Evolutionary conservation across 2,329 filamentous ascomycete genomes (phyloP).

Genomic region (Colletotrichum nymphaeae): DNA sequence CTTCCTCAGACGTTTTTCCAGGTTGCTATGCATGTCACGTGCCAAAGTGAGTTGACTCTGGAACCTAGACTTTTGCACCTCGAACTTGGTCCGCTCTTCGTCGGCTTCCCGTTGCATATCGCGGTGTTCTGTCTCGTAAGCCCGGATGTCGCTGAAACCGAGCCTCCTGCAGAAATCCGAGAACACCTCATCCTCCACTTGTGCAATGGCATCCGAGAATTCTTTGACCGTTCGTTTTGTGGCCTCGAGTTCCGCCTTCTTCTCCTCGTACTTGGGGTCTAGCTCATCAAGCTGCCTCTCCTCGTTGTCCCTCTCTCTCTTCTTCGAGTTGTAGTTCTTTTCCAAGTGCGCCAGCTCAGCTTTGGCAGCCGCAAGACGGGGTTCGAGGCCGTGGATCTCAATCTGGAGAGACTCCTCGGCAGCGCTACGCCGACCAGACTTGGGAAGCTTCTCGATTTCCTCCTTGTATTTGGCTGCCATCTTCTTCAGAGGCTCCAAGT

Average conservation of each 20-base stretch:
- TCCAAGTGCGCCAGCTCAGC: conserved; percentile 83
- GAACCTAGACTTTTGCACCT: conserved; percentile 82
- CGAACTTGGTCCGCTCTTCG: conserved; percentile 88
- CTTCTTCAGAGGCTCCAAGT: conserved; percentile 86
- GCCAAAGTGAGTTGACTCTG: conserved; percentile 71
- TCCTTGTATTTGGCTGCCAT: conserved; percentile 80
- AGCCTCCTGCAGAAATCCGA: conserved; percentile 85
- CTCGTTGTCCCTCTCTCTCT: conserved; percentile 81
- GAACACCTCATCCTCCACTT: conserved; percentile 91
- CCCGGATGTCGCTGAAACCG: conserved; percentile 89
- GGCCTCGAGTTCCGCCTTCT: conserved; percentile 74
- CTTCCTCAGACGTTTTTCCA: conserved; percentile 74
- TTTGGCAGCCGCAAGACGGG: conserved; percentile 76
- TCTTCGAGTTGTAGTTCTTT: conserved; percentile 86
- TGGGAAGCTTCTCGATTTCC: conserved; percentile 84
- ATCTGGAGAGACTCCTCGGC: conserved; percentile 86
- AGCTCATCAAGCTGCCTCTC: conserved; percentile 80
- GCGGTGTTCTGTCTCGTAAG: conserved; percentile 94
- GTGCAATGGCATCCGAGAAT: conserved; percentile 73
- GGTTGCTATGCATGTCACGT: conserved; percentile 62
- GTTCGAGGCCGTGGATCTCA: conserved; percentile 83
- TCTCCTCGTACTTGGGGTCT: conserved; percentile 81
- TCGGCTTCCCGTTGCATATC: conserved; percentile 90
- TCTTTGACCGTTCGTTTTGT: conserved; percentile 62
- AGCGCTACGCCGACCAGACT: conserved; percentile 77